Evolutionary conservation across 495 filamentous ascomycete genomes (phyloP), one percentile per base, ranked within the genome.

Genomic region (Talaromyces wortmannii): DNA sequence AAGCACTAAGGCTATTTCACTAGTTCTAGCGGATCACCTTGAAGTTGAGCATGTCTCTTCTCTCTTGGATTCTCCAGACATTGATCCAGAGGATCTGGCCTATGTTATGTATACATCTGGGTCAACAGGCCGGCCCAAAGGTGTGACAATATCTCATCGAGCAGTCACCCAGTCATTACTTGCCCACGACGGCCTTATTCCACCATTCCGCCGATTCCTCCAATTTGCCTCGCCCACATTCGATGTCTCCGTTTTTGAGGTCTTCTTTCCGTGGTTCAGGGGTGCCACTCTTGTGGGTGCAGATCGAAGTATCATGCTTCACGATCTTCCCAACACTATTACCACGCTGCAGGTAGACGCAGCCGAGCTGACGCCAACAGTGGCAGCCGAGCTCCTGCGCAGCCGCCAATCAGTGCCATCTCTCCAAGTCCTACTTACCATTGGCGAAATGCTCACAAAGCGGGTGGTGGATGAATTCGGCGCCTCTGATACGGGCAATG

Each of bases 81-180:
- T 59, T 31, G 56, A 47, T 29, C 18, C 55, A 10, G 55, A 50
- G 32, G 77, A 89, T 59, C 61, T 89, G 6, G 91, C 90, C 15
- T 96, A 95, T 68, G 80, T 96, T 45, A 88, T 96, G 82, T 96
- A 95, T 61, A 96, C 91, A 1, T 91, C 86, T 12, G 91, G 91
- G 11, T 91, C 89, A 6, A 95, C 90, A 0, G 91, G 91, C n/a
- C 80, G 79, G 4, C 91, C 91, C 2, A 96, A 96, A 71, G 91
- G 91, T 0, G 91, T 95, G 2, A 75, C 75, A 0, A 71, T 95
- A 32, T 87, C 88, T 29, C 91, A 96, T 71, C 67, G 74, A 10
- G 88, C 91, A 13, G 90, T 73, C 17, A 84, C 87, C 1, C 90
- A 92, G 59, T 84, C 81, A 56, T 67, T 95, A 13, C 78, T 92